Evolutionary conservation across 257 asterid species (phyloP), one percentile per base, ranked within the genome.

Genomic region (Solanum virginianum): DNA sequence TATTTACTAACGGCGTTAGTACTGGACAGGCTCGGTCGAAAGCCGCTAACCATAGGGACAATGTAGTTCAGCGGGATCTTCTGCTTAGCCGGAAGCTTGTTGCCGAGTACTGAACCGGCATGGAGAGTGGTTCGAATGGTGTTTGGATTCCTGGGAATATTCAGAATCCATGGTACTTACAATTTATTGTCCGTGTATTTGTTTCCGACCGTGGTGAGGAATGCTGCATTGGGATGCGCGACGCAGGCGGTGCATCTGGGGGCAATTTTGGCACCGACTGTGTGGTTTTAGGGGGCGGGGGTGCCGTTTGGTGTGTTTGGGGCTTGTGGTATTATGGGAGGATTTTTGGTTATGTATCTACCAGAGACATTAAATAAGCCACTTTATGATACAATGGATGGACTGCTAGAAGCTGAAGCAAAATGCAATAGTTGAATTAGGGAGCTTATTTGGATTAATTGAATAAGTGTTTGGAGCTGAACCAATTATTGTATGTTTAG

Each of bases 131-230:
- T 84, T 0, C 86, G 92, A 20, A 90, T 93, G 98, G 86, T 87
- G 0, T 93, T 93, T 26, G 90, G 98, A 0, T 47, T 94, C 22
- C 20, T 94, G 45, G 98, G 99, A 77, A 95, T 95, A 41, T 95
- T 95, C 11, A 96, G 99, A 24, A 93, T 94, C 97, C 97, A 97
- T 0, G 99, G 93, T 39, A 95, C 98, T 1, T 95, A 92, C 32
- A 95, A 94, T 72, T 60, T 95, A 89, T 24, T 92, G 87, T 93
- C 90, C 11, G 91, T 95, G 22, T 95, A 95, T 81, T 91, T 95
- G 77, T 95, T 95, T 26, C 99, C 99, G 1, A 95, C 98, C 2
- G 96, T 90, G 80, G 98, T 95, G n/a, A 86, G 99, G 62, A 95
- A 91, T 60, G 94, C 98, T 0, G 99, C 98, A 4, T 86, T 95